Evolutionary conservation across 169 alveolate species (phyloP), one percentile per base, ranked within the genome.

Genomic region (Theileria parva): DNA sequence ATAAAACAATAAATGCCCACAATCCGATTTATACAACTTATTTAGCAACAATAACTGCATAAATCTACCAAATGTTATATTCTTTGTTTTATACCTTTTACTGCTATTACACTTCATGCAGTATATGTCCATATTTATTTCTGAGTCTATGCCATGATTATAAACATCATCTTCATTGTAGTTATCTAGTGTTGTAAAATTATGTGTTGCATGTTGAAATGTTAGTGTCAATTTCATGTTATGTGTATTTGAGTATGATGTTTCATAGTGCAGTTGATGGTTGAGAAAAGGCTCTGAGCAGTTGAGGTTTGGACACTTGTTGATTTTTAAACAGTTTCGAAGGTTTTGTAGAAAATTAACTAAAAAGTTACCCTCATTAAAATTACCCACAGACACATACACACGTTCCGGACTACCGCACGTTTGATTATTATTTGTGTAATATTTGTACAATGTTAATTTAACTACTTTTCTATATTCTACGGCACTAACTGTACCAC

Each of bases 41-140:
- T 83, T 70, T 70, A 67, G 30, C 55, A 83, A 21, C 63, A 83
- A 55, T 48, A 83, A 23, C 51, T 77, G 77, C n/a, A 83, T 50
- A 30, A 83, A 83, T 28, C 73, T 70, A 21, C 89, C 89, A 30
- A 83, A 64, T 9, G 89, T 83, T 15, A 83, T 53, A 51, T 83
- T 77, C 27, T 65, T 30, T 5, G 77, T 68, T 5, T 44, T 25
- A 48, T 53, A 32, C 2, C 37, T 83, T 0, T 48, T 67, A 11
- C 57, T n/a, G n/a, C 27, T n/a, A 25, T 59, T 50, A 50, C 85
- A 83, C 12, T 19, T 28, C 57, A 61, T 39, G 79, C 86, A 83
- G 30, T 34, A 72, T 34, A 37, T 59, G 13, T 55, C 23, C 50
- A 80, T 15, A 30, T 51, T 68, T 13, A 73, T 73, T 44, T 44